Evolutionary conservation across 371 early-diverging fungal genomes (phyloP), one percentile per base, ranked within the genome.

Genomic region (Smittium culicis): DNA sequence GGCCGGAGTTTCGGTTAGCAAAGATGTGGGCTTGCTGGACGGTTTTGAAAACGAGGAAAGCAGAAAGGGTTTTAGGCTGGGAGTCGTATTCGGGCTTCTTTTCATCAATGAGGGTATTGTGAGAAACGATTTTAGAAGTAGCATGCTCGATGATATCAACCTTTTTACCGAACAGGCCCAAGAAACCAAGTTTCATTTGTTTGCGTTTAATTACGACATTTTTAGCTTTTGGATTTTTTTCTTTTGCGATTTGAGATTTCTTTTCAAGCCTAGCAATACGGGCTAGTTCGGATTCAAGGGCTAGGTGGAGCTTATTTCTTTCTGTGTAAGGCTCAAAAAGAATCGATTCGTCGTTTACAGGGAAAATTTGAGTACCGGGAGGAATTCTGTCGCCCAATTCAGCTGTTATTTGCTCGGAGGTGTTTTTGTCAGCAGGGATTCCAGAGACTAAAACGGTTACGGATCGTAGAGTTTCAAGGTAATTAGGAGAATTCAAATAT

Each of bases 21-120:
- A 91, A 90, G 80, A 87, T 84, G 67, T 93, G 94, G 16, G 92
- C 88, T 27, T 85, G 86, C 28, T 85, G 79, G 68, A 89, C 87
- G 69, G 83, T 82, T 66, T 84, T 81, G 73, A 93, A 93, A 64
- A 87, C 83, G 32, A 93, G 84, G 74, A 92, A 92, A 5, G 87
- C 91, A 31, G 88, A 87, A 35, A 76, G 80, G n/a, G 74, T 69
- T 33, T 77, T 72, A 17, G 63, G 54, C 0, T 66, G 55, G 0
- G 67, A 54, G 1, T 66, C 30, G n/a, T 34, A n/a, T 35, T 30
- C 32, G 28, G n/a, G 14, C 57, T 55, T 2, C 32, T 27, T n/a
- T 33, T 80, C 70, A 1, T 68, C 66, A 20, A 90, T 84, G 54
- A 75, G 67, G 33, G 75, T 65, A 72, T 88, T 88, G 5, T 85